Conservation (phyloP, 805 yeast species). For the Starmerella stellata region DNA sequence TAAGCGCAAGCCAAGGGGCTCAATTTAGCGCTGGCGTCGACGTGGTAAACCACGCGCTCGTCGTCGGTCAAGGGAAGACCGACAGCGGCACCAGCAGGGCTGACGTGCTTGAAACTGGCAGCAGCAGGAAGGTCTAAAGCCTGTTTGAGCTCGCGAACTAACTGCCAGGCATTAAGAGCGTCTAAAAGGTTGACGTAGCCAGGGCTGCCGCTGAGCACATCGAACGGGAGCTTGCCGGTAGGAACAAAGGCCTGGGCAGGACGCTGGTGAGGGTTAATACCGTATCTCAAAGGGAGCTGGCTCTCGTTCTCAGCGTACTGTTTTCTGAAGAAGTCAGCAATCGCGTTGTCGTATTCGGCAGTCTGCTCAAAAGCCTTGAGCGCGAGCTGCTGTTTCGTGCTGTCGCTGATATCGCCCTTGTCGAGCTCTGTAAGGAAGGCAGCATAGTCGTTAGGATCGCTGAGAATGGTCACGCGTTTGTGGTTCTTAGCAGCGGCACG, state of each 20-base stretch:
- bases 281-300: constrained; percentile 90
- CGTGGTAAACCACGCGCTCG: constrained; percentile 92
- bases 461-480: constrained; percentile 81
- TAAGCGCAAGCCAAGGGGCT: constrained; percentile 96
- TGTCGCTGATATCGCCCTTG: constrained; percentile 51
- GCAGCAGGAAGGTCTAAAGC: constrained; percentile 94
- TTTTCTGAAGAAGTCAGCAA: constrained; percentile 93
- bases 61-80: constrained; percentile 80
- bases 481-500: constrained; percentile 99
- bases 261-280: constrained; percentile 98
- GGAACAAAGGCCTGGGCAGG: constrained; percentile 94
- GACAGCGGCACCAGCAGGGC: constrained; percentile 98
- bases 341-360: constrained; percentile 90
- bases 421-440: constrained; percentile 66
- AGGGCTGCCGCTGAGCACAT: constrained; percentile 85
- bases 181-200: constrained; percentile 94
- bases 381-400: constrained; percentile 67
- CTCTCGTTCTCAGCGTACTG: constrained; percentile 78
- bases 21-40: constrained; percentile 72
- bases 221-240: constrained; percentile 79
- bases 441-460: constrained; percentile 89
- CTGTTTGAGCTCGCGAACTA: constrained; percentile 89
- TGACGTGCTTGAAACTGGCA: constrained; percentile 95
- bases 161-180: constrained; percentile 96
- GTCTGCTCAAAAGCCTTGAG: constrained; percentile 96